Conservation (phyloP, 305 asterid species). For the Ilex paraguariensis region DNA sequence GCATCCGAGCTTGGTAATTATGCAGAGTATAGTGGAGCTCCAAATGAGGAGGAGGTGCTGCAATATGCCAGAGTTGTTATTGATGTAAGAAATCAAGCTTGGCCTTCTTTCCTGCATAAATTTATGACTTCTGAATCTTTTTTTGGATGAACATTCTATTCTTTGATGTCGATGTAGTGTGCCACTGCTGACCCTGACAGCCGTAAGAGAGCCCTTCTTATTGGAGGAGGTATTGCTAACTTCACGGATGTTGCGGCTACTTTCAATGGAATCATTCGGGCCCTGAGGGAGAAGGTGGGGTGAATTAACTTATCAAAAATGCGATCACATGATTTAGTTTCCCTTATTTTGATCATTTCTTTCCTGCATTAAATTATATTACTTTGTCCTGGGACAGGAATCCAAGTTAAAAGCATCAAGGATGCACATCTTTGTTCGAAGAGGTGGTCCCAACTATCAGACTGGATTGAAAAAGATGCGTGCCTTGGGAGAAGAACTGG, state of each 20-base stretch:
- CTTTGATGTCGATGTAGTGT: conserved; percentile 40
- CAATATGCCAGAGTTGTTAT: conserved; percentile 82
- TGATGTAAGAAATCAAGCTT: conserved; percentile 40
- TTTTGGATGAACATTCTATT: not conserved
- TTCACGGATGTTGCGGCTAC: conserved; percentile 95
- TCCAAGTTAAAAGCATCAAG: conserved; percentile 81
- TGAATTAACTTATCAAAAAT: not conserved
- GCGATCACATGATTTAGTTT: not conserved
- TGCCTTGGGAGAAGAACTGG: conserved; percentile 64
- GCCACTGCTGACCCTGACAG: conserved; percentile 93
- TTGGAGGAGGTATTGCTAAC: conserved; percentile 95
- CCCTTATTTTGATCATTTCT: not conserved
- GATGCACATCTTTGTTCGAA: conserved; percentile 70
- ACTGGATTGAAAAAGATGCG: conserved; percentile 74
- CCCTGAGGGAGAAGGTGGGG: conserved; percentile 82
- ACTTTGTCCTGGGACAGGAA: conserved; percentile 39
- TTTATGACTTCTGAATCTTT: not conserved
- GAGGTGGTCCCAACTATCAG: conserved; percentile 86
- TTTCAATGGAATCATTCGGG: conserved; percentile 83
- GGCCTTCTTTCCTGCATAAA: too few species aligned
- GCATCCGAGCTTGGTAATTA: conserved; percentile 90
- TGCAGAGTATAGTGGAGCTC: conserved; percentile 95
- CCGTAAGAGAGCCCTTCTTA: conserved; percentile 76
- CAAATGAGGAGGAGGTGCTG: conserved; percentile 83
- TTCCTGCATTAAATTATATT: not conserved